Base-by-base conservation (phyloP, 192 early-diverging fungal species). In the Entomortierella chlamydospora region DNA sequence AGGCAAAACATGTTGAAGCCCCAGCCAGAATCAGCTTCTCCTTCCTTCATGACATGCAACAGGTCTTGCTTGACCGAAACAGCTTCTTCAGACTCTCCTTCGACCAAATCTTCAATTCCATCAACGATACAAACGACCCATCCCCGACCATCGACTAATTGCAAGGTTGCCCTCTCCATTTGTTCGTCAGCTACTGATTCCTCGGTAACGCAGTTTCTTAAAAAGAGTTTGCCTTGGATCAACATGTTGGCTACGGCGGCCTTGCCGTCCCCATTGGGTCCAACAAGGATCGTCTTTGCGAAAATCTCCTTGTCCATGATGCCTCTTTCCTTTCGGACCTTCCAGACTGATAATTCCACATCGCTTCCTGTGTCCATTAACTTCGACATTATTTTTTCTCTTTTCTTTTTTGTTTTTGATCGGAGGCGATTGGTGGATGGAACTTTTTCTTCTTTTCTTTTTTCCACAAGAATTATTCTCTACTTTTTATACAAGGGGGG, bases 81-180 rank as follows among this genome's bases (percentile, higher is more conserved):
- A 17, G 26, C 10, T 55, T 55, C 25, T 12, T 31, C 53, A 20
- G 53, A 55, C 6, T 6, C n/a, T 4, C 53, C 53, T 4, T 13
- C 13, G 12, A 15, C 53, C 25, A 55, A 31, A 9, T 55, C 53
- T 18, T 55, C 7, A 10, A 55, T 17, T 31, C 53, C 53, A 55
- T 55, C 53, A 26, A 55, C 53, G 9, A 55, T 4, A 55, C 30
- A 55, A 30, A 55, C 53, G 28, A 31, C 4, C 53, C 53, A 55
- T 55, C 53, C 53, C 28, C 53, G 53, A 55, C 53, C 53, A 31
- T 55, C 53, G 7, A 55, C 53, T 18, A 55, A 9, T 55, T 55
- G 11, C 23, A 55, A 12, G 10, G 53, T 28, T 0, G 53, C 53
- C 7, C 10, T 1, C 9, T 55, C 53, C 2, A 47, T 15, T 20